Evolutionary conservation across 352 stramenopile species (phyloP), one percentile per base, ranked within the genome.

Genomic region (Pythium brachiatum): DNA sequence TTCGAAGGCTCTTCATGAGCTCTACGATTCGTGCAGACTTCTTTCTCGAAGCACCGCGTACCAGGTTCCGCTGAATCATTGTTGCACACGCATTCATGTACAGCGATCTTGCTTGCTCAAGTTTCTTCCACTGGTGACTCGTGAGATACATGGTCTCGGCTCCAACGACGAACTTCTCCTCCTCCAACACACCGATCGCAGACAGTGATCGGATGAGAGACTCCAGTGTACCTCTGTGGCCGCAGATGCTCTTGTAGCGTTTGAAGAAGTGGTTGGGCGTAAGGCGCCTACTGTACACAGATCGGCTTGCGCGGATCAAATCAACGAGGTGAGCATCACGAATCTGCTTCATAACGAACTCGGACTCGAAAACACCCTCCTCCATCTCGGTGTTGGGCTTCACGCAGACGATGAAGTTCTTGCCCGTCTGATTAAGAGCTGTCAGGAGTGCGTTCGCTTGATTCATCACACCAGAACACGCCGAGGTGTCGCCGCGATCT

Each of bases 51-150:
- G 81, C 79, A 6, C 81, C 77, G 39, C 79, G 81, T n/a, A 90
- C 65, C 67, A 94, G 79, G 34, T 91, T 92, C 3, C 81, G 78
- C 72, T 94, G 83, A 43, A 94, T 90, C 81, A 94, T 90, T 4
- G 79, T 91, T 7, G 85, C 83, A 32, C 81, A 89, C 12, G 83
- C 85, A 32, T 91, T 94, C 21, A 94, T 59, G 57, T 89, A 92
- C 63, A 90, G 69, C 15, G 79, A 88, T 9, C 85, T 79, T 11
- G 80, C 83, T 51, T 90, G 85, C 60, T 94, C 83, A 8, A 94
- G 69, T 47, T 88, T 87, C 57, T 90, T 90, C 68, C 78, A 89
- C 70, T 94, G 85, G 43, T 88, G 78, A 25, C 82, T 89, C 3
- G 83, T 92, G 27, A 92, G 60, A 61, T 87, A 92, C 39, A 94